Evolutionary conservation across 2,329 filamentous ascomycete species (phyloP).

Genomic region (Fusarium anguioides): DNA sequence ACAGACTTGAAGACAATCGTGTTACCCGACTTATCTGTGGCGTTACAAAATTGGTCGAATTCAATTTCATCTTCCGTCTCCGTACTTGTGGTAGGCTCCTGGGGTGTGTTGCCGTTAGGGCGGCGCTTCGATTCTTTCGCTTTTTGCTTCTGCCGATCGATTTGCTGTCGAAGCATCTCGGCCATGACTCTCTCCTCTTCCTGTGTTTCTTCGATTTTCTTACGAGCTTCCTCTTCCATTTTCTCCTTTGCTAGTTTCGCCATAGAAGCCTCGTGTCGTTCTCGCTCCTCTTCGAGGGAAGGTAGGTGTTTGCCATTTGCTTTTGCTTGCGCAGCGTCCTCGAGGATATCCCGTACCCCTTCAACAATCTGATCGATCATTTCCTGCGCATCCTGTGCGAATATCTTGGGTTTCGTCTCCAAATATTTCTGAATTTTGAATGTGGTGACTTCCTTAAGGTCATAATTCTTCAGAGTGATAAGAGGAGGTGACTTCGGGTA

Average conservation of each 20-base stretch:
- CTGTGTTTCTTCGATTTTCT: slow-evolving; percentile 65
- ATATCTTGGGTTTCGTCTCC: slow-evolving; percentile 66
- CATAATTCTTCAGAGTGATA: slow-evolving; percentile 73
- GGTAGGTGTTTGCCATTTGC: slow-evolving; percentile 81
- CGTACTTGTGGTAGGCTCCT: slow-evolving; percentile 45
- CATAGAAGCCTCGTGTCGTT: slow-evolving; percentile 80
- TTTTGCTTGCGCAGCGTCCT: slow-evolving; percentile 84
- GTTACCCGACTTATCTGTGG: slow-evolving; percentile 73
- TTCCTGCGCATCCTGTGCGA: slow-evolving; percentile 64
- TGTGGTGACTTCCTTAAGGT: slow-evolving; percentile 75
- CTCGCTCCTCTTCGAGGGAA: slow-evolving; percentile 89
- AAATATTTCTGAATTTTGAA: slow-evolving; percentile 75
- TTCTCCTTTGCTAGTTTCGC: slow-evolving; percentile 69
- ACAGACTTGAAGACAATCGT: slow-evolving; percentile 76
- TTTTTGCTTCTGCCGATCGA: slow-evolving; percentile 73
- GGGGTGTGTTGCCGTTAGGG: slow-evolving; percentile 50
- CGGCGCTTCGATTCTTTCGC: slow-evolving; percentile 72
- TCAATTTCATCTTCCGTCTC: slow-evolving; percentile 57
- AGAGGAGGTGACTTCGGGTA: slow-evolving; percentile 88
- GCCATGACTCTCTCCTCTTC: slow-evolving; percentile 78
- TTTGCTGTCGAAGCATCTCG: slow-evolving; percentile 77
- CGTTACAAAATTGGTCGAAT: slow-evolving; percentile 74
- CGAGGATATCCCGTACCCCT: slow-evolving; percentile 79
- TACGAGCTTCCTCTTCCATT: slow-evolving; percentile 63
- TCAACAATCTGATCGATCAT: slow-evolving; percentile 75